Conservation (phyloP, 1,284 basidiomycete species). For the Pyrrhoderma lamaoense region DNA sequence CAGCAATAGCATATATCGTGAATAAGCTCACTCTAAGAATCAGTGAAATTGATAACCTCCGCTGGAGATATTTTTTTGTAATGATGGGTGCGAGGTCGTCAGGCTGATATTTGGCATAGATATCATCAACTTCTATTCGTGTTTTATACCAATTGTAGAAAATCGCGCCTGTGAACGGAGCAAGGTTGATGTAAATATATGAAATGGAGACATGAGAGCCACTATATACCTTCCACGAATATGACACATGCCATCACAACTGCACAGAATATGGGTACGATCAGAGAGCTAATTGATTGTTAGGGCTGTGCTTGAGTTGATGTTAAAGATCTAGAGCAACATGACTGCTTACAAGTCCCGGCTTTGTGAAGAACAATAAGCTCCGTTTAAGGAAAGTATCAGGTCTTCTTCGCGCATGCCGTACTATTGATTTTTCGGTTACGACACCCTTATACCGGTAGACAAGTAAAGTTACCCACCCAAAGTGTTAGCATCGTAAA, state of each 20-base stretch:
- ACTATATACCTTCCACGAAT: constrained; percentile 37
- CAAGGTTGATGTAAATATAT: constrained; percentile 9
- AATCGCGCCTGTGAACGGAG: constrained; percentile 26
- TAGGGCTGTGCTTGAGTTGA: too few species aligned
- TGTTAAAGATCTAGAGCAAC: constrained; percentile 15
- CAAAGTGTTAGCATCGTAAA: constrained; percentile 25
- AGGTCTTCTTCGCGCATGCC: constrained; percentile 13
- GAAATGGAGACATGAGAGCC: not conserved
- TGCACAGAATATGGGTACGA: constrained; percentile 41
- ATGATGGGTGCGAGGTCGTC: constrained; percentile 2
- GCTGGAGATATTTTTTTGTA: constrained; percentile 6
- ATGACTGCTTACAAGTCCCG: constrained; percentile 16
- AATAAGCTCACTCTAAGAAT: constrained; percentile 35
- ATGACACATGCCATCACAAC: constrained; percentile 34
- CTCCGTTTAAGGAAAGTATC: constrained; percentile 5
- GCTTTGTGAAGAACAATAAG: constrained; percentile 14
- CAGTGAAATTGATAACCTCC: constrained; percentile 14
- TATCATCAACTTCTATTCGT: constrained; percentile 11
- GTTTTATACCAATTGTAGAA: constrained; percentile 13
- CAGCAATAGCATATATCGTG: constrained; percentile 35
- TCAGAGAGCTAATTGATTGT: constrained; percentile 27
- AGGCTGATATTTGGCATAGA: constrained; percentile 20
- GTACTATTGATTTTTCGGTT: constrained; percentile 12
- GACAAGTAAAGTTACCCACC: constrained; percentile 20
- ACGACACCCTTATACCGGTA: not conserved